A percentile compares a stretch with the other conserved stretches of the same genome.
Evolutionary conservation across 1,284 basidiomycete species (phyloP).

Genomic region (Hemileia vastatrix): DNA sequence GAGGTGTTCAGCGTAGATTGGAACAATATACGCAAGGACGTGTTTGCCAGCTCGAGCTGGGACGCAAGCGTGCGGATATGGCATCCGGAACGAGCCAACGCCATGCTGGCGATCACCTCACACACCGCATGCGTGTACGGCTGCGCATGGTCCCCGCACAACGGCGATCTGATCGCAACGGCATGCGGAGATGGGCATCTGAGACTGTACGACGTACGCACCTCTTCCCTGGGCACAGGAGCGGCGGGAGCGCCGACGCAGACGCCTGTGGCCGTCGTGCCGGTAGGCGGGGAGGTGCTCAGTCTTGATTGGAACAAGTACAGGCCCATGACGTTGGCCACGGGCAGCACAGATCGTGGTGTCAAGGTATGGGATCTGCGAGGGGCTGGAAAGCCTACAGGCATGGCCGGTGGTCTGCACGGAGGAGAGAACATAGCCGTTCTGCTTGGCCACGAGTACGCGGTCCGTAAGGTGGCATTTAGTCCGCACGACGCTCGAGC

Average conservation of each 20-base stretch:
- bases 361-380: slow-evolving; percentile 77
- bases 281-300: slow-evolving; percentile 48
- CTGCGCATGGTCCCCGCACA: slow-evolving; percentile 80
- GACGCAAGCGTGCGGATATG: slow-evolving; percentile 89
- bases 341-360: slow-evolving; percentile 66
- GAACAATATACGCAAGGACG: slow-evolving; percentile 86
- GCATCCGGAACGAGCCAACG: slow-evolving; percentile 68
- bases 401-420: slow-evolving; percentile 25
- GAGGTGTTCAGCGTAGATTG: slow-evolving; percentile 95
- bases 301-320: slow-evolving; percentile 91
- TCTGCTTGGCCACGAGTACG: slow-evolving; percentile 48
- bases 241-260: no score
- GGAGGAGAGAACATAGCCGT: slow-evolving; percentile 31
- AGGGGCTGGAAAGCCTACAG: slow-evolving; percentile 50
- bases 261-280: slow-evolving; percentile 28
- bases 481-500: slow-evolving; percentile 21
- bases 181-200: slow-evolving; percentile 68
- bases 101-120: slow-evolving; percentile 68
- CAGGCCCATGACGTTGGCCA: slow-evolving; percentile 64
- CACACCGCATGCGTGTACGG: slow-evolving; percentile 78
- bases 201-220: slow-evolving; percentile 21
- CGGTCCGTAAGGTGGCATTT: slow-evolving; percentile 49
- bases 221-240: no score
- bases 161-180: slow-evolving; percentile 66
- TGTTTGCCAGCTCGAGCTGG: slow-evolving; percentile 71